Conservation (phyloP, 208 protist species). For the Acanthamoeba triangularis region DNA sequence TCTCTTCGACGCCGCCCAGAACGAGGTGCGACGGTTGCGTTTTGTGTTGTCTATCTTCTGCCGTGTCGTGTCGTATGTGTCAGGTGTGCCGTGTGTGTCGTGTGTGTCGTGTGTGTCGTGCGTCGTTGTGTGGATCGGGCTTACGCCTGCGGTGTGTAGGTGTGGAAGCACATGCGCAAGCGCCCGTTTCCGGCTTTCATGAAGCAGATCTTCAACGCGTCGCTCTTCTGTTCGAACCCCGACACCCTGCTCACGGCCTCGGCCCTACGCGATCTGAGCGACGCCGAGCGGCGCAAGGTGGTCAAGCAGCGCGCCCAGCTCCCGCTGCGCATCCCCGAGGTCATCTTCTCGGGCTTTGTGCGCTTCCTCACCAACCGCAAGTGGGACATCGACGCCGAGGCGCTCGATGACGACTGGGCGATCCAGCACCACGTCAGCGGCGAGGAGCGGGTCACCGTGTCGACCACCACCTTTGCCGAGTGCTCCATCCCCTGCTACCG, state of each 20-base stretch:
- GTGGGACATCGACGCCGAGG: conserved; percentile 46
- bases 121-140: no score
- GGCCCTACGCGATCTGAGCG: background rate
- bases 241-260: background rate
- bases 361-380: background rate
- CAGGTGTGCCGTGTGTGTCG: background rate
- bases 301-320: background rate
- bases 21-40: no score
- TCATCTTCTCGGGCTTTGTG: conserved; percentile 26
- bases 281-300: background rate
- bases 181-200: background rate
- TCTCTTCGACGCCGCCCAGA: conserved; percentile 36
- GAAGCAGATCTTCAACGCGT: conserved; percentile 35
- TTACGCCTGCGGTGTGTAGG: no score
- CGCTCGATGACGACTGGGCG: background rate
- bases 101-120: background rate
- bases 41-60: no score
- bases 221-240: background rate
- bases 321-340: conserved; percentile 19
- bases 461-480: background rate
- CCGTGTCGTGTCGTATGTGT: background rate
- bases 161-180: conserved; percentile 51
- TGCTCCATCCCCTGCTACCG: background rate
- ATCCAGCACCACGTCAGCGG: background rate
- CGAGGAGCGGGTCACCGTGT: background rate